Evolutionary conservation across 2,329 filamentous ascomycete genomes (phyloP).

Genomic region (Gaeumannomyces sp.): DNA sequence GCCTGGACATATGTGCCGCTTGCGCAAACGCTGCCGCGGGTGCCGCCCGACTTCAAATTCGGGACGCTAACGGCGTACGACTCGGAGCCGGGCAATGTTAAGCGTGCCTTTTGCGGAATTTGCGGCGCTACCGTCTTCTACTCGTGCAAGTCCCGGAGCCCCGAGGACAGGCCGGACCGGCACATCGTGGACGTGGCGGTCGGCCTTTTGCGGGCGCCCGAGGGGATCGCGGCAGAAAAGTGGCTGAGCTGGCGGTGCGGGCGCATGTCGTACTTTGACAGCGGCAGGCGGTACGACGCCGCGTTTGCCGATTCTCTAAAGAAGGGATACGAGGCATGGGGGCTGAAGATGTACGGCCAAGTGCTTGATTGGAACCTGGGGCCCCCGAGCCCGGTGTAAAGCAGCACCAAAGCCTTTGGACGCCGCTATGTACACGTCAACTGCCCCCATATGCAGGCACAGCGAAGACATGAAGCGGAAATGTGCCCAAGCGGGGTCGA

Average conservation of each 20-base stretch:
- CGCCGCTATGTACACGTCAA: neutral
- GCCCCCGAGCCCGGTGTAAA: neutral
- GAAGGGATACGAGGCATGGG: conserved; percentile 21
- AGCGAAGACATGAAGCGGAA: neutral
- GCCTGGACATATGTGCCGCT: conserved; percentile 38
- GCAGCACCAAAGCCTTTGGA: neutral
- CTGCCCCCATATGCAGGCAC: neutral
- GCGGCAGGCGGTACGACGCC: conserved; percentile 30
- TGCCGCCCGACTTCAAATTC: conserved; percentile 29
- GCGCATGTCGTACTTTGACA: conserved; percentile 26
- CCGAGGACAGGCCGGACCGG: conserved; percentile 20
- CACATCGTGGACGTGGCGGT: conserved; percentile 36
- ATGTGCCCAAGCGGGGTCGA: too few species aligned
- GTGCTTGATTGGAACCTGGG: neutral
- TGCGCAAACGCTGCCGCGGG: conserved; percentile 27
- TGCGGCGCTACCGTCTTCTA: conserved; percentile 41
- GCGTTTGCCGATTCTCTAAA: conserved; percentile 29
- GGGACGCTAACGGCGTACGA: conserved; percentile 38
- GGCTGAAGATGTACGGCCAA: neutral
- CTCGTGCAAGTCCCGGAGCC: conserved; percentile 16
- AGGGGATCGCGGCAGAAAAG: conserved; percentile 35
- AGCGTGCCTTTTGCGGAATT: conserved; percentile 37
- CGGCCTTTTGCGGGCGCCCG: conserved; percentile 37
- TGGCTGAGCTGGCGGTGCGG: conserved; percentile 42
- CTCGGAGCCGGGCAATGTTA: conserved; percentile 29